phyloP scores from a whole-genome alignment of 2,329 filamentous ascomycete species.

The Epichloe scottii region DNA sequence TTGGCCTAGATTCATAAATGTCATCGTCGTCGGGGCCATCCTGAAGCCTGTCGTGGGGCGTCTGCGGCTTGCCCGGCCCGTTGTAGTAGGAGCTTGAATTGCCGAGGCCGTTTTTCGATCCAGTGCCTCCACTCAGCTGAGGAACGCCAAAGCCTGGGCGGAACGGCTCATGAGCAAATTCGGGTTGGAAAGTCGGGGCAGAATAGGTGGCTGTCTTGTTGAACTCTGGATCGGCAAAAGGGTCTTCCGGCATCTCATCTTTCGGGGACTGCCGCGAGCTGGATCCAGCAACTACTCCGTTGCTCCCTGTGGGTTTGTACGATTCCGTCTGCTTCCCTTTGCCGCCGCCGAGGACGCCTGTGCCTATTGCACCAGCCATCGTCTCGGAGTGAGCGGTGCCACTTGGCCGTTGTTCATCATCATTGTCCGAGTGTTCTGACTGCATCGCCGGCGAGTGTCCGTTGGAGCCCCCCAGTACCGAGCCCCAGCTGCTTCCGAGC shows the following conservation, averaged over 20 bases:
- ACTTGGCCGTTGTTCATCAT: background rate
- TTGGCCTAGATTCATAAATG: slow-evolving; percentile 27
- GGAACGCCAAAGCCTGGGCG: slow-evolving; percentile 23
- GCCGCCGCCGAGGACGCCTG: slow-evolving; percentile 6
- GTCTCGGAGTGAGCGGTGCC: background rate
- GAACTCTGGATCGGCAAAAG: slow-evolving; percentile 18
- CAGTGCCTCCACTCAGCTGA: background rate
- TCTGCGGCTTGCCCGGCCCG: slow-evolving; percentile 9
- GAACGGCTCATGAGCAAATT: slow-evolving; percentile 24
- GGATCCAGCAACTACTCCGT: slow-evolving; percentile 8
- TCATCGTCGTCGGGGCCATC: slow-evolving; percentile 25
- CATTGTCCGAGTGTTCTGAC: slow-evolving; percentile 16
- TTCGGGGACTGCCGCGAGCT: slow-evolving; percentile 13
- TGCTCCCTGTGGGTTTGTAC: slow-evolving; percentile 13
- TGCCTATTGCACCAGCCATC: background rate
- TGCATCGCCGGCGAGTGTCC: slow-evolving; percentile 15
- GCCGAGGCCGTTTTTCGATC: slow-evolving; percentile 2
- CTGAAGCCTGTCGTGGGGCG: slow-evolving; percentile 8
- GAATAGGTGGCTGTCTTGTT: slow-evolving; percentile 7
- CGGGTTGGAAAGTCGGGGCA: slow-evolving; percentile 9
- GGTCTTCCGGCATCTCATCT: slow-evolving; percentile 22
- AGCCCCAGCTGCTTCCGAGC: slow-evolving; percentile 43
- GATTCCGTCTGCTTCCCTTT: slow-evolving; percentile 23
- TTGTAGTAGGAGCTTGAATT: slow-evolving; percentile 8
- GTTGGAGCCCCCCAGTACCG: slow-evolving; percentile 14